Conservation (phyloP, 1,284 basidiomycete genomes). For the Thelephora terrestris region DNA sequence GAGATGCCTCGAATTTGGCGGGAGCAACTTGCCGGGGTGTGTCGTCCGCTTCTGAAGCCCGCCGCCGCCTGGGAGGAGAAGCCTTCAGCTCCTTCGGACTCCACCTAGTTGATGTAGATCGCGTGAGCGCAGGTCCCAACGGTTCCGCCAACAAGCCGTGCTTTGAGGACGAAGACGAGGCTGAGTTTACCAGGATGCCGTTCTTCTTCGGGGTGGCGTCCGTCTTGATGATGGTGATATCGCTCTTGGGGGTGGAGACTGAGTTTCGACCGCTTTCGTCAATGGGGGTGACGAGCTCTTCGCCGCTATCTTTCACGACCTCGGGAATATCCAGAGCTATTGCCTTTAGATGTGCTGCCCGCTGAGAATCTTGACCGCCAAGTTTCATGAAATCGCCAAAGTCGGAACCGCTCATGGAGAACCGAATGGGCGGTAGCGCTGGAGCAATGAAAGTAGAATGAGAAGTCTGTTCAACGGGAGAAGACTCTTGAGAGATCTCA, state of each 20-base stretch:
- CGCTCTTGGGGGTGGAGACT: constrained; percentile 18
- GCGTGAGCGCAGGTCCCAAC: neutral
- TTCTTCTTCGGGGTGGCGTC: constrained; percentile 17
- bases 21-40: neutral
- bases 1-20: no score
- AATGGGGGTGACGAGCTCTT: constrained; percentile 16
- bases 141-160: neutral
- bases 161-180: neutral
- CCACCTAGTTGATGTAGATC: constrained; percentile 1
- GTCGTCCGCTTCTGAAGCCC: neutral
- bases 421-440: constrained; percentile 71
- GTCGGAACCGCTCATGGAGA: constrained; percentile 72
- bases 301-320: constrained; percentile 22
- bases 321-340: constrained; percentile 19
- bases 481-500: constrained; percentile 31
- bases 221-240: constrained; percentile 14
- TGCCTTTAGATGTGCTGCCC: no score
- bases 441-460: constrained; percentile 70
- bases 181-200: constrained; percentile 3
- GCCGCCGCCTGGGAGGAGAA: neutral
- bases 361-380: constrained; percentile 33
- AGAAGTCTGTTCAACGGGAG: constrained; percentile 53
- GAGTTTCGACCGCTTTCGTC: constrained; percentile 3
- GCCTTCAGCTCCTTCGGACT: neutral
- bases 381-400: constrained; percentile 63